phyloP scores from a whole-genome alignment of 208 protist species.

The Leishmania mexicana region DNA sequence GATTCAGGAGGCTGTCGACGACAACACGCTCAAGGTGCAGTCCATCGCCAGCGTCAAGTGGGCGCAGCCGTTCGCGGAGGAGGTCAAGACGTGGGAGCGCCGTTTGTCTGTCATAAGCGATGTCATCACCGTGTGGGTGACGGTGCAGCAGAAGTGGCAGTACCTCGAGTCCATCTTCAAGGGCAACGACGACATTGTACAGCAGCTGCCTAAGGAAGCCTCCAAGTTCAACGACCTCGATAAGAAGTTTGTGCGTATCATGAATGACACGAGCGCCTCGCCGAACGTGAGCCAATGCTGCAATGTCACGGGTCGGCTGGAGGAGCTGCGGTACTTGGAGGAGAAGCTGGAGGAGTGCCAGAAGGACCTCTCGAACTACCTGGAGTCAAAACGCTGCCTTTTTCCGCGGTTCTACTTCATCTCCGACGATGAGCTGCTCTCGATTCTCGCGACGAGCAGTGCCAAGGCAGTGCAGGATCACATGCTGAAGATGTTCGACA shows the following conservation, averaged over 20 bases:
- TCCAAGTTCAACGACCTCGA: constrained; percentile 98
- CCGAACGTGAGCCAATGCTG: constrained; percentile 95
- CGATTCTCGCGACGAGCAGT: constrained; percentile 96
- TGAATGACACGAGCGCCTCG: constrained; percentile 93
- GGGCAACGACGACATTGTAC: constrained; percentile 98
- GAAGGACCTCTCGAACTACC: constrained; percentile 98
- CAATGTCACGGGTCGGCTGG: constrained; percentile 91
- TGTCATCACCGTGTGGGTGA: constrained; percentile 97
- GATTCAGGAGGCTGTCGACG: constrained; percentile 97
- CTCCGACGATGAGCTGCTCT: constrained; percentile 99
- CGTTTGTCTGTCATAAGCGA: constrained; percentile 96
- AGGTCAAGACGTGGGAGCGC: constrained; percentile 97
- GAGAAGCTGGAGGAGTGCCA: constrained; percentile 98
- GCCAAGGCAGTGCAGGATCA: constrained; percentile 97
- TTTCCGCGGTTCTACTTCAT: constrained; percentile 99
- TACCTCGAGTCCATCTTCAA: constrained; percentile 99
- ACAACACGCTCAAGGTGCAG: constrained; percentile 98
- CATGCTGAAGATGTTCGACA: constrained; percentile 99
- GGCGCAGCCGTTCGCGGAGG: constrained; percentile 95
- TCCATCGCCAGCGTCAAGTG: constrained; percentile 97
- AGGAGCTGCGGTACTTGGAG: constrained; percentile 92
- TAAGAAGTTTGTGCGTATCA: constrained; percentile 97
- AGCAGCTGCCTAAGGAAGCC: constrained; percentile 98
- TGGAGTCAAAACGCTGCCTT: constrained; percentile 97
- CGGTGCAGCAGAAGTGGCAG: constrained; percentile 99